A percentile compares a stretch with the other conserved stretches of the same genome.
phyloP scores from a whole-genome alignment of 805 yeast species.

The Saccharomyces kudriavzevii region DNA sequence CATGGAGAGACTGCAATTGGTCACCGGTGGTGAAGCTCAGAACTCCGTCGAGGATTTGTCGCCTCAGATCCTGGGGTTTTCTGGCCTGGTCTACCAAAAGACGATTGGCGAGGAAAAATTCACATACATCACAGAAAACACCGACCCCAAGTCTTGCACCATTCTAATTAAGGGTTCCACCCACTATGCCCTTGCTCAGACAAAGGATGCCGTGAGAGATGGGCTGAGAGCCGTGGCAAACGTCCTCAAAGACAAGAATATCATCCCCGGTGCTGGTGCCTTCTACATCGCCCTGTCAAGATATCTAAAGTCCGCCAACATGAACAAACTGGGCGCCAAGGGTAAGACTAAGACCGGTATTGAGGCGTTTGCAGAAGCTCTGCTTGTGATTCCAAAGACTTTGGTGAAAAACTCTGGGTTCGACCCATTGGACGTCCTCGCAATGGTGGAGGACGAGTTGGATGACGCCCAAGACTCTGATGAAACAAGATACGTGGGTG shows the following conservation, averaged over 20 bases:
- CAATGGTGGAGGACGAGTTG: conserved; percentile 70
- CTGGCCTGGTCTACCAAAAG: conserved; percentile 87
- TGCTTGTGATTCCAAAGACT: conserved; percentile 87
- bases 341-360: conserved; percentile 88
- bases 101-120: conserved; percentile 95
- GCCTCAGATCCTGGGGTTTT: conserved; percentile 72
- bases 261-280: conserved; percentile 97
- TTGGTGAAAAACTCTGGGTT: conserved; percentile 86
- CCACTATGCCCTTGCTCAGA: conserved; percentile 78
- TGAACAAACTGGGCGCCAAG: conserved; percentile 52
- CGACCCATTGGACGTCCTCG: conserved; percentile 82
- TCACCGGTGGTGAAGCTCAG: conserved; percentile 96
- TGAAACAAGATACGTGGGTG: conserved; percentile 79
- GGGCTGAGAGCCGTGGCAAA: conserved; percentile 93
- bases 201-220: conserved; percentile 95
- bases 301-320: conserved; percentile 43
- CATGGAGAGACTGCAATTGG: conserved; percentile 95
- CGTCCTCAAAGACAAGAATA: conserved; percentile 72
- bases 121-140: conserved; percentile 86
- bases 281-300: conserved; percentile 78
- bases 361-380: conserved; percentile 87
- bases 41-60: conserved; percentile 90
- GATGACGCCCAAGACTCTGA: conserved; percentile 23
- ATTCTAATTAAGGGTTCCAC: conserved; percentile 92
- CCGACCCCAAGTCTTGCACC: conserved; percentile 85